Conservation (phyloP, 768 basidiomycete species). For the Trametes cingulata region DNA sequence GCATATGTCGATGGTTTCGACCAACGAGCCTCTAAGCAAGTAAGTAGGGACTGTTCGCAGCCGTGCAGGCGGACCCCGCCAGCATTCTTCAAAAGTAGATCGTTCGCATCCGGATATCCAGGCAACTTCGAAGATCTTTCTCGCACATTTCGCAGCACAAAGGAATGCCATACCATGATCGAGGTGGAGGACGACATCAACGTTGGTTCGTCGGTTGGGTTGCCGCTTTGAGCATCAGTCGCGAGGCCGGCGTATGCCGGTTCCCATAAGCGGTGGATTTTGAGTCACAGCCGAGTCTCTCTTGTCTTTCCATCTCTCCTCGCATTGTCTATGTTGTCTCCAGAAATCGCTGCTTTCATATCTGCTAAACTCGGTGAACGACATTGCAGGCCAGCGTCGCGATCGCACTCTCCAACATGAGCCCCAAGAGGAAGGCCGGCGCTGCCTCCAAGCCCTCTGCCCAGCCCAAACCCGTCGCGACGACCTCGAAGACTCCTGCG, state of each 20-base stretch:
- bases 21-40: no score
- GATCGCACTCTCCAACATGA: constrained; percentile 14
- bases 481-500: constrained; percentile 6
- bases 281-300: constrained; percentile 9
- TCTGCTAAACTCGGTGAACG: constrained; percentile 17
- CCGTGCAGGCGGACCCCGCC: no score
- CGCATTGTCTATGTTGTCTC: constrained; percentile 21
- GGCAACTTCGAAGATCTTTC: no score
- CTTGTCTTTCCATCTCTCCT: constrained; percentile 6
- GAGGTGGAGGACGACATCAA: no score
- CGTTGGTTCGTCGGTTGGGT: neutral
- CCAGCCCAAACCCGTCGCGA: constrained; percentile 14
- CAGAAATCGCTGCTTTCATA: constrained; percentile 18
- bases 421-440: constrained; percentile 12
- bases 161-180: no score
- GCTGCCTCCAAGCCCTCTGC: constrained; percentile 17
- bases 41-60: no score
- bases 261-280: constrained; percentile 18
- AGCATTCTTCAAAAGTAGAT: no score
- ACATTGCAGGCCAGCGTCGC: constrained; percentile 12
- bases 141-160: no score
- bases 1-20: no score
- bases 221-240: constrained; percentile 10
- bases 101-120: no score
- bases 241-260: constrained; percentile 13